Evolutionary conservation across 2,329 filamentous ascomycete genomes (phyloP).

Genomic region (Penicillium capsulatum): DNA sequence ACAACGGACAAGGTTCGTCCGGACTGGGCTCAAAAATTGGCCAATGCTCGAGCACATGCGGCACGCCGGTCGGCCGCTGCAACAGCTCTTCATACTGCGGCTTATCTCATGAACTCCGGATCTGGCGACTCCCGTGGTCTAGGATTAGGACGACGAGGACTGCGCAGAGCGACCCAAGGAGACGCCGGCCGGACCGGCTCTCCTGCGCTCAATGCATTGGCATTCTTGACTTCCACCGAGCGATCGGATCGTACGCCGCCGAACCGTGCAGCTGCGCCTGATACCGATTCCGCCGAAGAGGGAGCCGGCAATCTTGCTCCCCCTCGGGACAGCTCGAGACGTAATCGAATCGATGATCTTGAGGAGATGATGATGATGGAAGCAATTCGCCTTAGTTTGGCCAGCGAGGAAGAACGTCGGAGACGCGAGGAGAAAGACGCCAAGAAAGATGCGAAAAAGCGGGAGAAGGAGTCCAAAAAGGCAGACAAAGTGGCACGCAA

Average conservation of each 20-base stretch:
- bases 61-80: constrained; percentile 84
- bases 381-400: constrained; percentile 85
- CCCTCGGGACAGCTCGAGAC: constrained; percentile 51
- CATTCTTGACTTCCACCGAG: constrained; percentile 42
- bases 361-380: constrained; percentile 99
- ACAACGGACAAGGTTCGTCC: constrained; percentile 89
- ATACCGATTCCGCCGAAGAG: constrained; percentile 37
- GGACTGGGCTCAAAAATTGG: constrained; percentile 89
- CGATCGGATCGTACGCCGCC: constrained; percentile 24
- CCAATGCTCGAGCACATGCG: constrained; percentile 77
- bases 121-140: constrained; percentile 50
- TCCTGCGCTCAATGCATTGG: constrained; percentile 44
- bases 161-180: constrained; percentile 38
- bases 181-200: constrained; percentile 34
- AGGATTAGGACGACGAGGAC: constrained; percentile 53
- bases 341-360: constrained; percentile 73
- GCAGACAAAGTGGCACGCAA: constrained; percentile 65
- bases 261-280: constrained; percentile 28
- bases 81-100: constrained; percentile 89
- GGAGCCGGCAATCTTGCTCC: constrained; percentile 34
- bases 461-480: constrained; percentile 80
- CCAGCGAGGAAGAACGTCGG: constrained; percentile 87
- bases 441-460: constrained; percentile 77
- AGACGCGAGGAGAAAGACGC: constrained; percentile 77
- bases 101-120: constrained; percentile 72